Percentiles rank a stretch among this genome's conserved stretches.
Evolutionary conservation across 1,284 basidiomycete genomes (phyloP).

Genomic region (Clitocybe nebularis): DNA sequence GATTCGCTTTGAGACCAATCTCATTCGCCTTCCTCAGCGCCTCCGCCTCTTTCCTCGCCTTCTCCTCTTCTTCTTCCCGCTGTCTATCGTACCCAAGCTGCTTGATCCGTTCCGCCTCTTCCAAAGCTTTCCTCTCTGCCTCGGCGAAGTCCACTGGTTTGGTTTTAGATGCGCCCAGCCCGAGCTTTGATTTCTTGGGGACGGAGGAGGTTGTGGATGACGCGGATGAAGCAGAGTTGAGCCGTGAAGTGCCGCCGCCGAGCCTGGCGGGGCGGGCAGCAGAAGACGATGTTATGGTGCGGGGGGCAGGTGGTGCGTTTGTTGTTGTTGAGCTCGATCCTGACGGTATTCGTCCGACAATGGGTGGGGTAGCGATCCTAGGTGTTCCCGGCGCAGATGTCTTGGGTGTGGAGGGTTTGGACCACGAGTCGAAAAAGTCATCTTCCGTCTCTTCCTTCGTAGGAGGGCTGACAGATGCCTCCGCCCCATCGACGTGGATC

Average conservation of each 20-base stretch:
- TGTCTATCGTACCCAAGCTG: constrained; percentile 86
- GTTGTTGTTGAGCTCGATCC: constrained; percentile 29
- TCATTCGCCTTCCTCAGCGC: constrained; percentile 38
- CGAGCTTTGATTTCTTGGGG: constrained; percentile 69
- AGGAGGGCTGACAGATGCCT: constrained; percentile 35
- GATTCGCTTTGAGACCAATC: constrained; percentile 34
- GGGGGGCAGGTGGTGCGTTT: constrained; percentile 42
- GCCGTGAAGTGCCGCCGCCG: constrained; percentile 46
- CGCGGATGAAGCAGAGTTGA: constrained; percentile 45
- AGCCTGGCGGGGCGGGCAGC: constrained; percentile 31
- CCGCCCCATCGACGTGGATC: constrained; percentile 78
- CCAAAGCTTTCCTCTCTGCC: constrained; percentile 81
- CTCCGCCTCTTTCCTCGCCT: constrained; percentile 52
- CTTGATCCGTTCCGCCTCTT: constrained; percentile 87
- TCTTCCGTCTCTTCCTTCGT: constrained; percentile 60
- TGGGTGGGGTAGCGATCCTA: constrained; percentile 47
- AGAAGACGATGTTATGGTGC: constrained; percentile 64
- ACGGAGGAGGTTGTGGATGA: constrained; percentile 30
- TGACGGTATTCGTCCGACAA: constrained; percentile 50
- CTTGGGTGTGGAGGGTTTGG: constrained; percentile 71
- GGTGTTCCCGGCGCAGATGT: constrained; percentile 48
- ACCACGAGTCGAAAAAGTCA: constrained; percentile 97
- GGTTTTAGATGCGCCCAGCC: constrained; percentile 83
- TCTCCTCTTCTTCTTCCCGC: constrained; percentile 71
- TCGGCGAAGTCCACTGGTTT: constrained; percentile 87